phyloP scores from a whole-genome alignment of 208 protist genomes.

The Leptomonas pyrrhocoris region DNA sequence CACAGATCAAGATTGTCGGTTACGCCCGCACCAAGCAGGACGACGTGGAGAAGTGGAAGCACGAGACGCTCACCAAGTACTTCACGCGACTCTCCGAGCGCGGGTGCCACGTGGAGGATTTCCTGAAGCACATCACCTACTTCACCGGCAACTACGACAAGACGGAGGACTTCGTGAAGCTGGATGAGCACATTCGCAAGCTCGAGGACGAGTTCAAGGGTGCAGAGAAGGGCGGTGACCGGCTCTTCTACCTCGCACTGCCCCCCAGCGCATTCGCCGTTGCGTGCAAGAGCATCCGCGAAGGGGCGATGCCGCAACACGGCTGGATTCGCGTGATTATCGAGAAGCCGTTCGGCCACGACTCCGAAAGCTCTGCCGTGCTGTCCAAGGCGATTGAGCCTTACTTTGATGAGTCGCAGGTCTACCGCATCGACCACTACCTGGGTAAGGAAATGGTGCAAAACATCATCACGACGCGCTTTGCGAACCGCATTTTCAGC shows the following conservation, averaged over 20 bases:
- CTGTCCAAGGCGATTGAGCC: constrained; percentile 76
- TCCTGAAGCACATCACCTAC: constrained; percentile 77
- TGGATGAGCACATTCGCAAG: constrained; percentile 59
- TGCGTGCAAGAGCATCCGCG: constrained; percentile 59
- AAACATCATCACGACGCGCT: constrained; percentile 93
- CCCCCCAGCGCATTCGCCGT: constrained; percentile 83
- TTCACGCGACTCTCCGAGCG: constrained; percentile 53
- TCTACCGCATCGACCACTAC: constrained; percentile 96
- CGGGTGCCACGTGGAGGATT: constrained; percentile 66
- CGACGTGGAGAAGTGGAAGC: constrained; percentile 73
- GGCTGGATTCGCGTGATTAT: constrained; percentile 90
- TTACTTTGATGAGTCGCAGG: constrained; percentile 86
- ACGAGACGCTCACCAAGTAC: constrained; percentile 59
- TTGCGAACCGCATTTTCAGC: constrained; percentile 93
- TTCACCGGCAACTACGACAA: constrained; percentile 79
- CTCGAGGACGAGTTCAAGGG: constrained; percentile 56
- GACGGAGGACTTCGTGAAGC: constrained; percentile 65
- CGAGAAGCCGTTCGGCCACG: constrained; percentile 94
- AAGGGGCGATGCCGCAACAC: constrained; percentile 57
- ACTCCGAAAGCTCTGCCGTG: constrained; percentile 77
- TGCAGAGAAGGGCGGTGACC: constrained; percentile 58
- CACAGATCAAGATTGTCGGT: constrained; percentile 79
- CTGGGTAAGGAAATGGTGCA: constrained; percentile 95
- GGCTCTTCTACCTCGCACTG: constrained; percentile 93
- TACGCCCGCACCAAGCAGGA: constrained; percentile 87